Base-by-base conservation (phyloP, 768 basidiomycete genomes). In the Phlebiopsis gigantea region DNA sequence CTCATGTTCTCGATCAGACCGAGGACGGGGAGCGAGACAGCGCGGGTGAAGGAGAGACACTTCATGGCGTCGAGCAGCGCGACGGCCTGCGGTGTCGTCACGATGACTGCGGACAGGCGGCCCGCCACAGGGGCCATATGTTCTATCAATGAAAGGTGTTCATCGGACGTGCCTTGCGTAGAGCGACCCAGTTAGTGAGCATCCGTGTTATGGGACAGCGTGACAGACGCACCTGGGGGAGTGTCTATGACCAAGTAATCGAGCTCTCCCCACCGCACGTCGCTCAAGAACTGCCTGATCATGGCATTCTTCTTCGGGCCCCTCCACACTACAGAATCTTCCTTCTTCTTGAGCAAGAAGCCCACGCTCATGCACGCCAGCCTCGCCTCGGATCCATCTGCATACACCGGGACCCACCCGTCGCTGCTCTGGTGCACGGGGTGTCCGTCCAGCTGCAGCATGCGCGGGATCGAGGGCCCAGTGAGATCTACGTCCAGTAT, bases 1-100 rank as follows among this genome's bases (percentile, higher is more conserved):
- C 92, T 90, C 97, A 98, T 98, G 73, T 98, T 99, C 69, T 98
- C 97, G 63, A 99, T 85, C 49, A 99, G 71, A 8, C 97, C 97
- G 55, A 96, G 74, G 31, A 99, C 86, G 14, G 88, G 93, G 12
- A 98, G 76, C 50, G 82, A 80, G 62, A 94, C 89, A 8, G 91
- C 82, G 17, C 88, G 88, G 14, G 95, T 91, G 73, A 99, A 99
- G 41, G 94, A 95, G 57, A 98, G 80, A 63, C 93, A 97, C 73
- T 98, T 98, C 77, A 93, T 86, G 46, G 89, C 91, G 72, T 98
- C 97, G 72, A 91, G 85, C 50, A 98, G 79, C 0, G 97, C 94
- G 31, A 98, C 92, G 17, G 93, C 93, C 73, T 99, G 97, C 12
- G 97, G 97, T 2, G 97, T 98, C 29, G 97, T 97, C 62, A 99